Percentiles rank a stretch among this genome's conserved stretches.
Conservation (phyloP, 495 filamentous ascomycete species). For the Letharia lupina region DNA sequence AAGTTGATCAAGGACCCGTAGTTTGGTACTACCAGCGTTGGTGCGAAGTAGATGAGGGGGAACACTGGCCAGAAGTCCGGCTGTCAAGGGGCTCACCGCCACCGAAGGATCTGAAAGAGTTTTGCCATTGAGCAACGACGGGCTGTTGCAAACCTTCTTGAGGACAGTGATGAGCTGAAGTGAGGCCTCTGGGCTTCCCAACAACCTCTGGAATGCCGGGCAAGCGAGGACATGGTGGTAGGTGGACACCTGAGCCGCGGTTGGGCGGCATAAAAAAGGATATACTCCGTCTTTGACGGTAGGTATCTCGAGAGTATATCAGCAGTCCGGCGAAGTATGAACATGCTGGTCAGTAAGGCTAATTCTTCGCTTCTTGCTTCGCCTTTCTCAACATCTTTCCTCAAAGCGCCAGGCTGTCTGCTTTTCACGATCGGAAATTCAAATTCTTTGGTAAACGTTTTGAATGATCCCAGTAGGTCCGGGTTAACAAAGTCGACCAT, state of each 20-base stretch:
- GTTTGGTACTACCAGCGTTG: constrained; percentile 56
- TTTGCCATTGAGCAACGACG: constrained; percentile 51
- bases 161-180: constrained; percentile 70
- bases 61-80: constrained; percentile 49
- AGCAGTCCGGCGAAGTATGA: constrained; percentile 70
- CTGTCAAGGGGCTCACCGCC: constrained; percentile 35
- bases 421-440: constrained; percentile 65
- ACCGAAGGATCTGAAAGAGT: constrained; percentile 27
- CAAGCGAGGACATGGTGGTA: constrained; percentile 64
- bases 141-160: constrained; percentile 79
- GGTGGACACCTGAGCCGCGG: constrained; percentile 55
- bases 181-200: constrained; percentile 60
- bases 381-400: constrained; percentile 65
- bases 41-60: constrained; percentile 51
- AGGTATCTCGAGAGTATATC: constrained; percentile 66
- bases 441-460: constrained; percentile 63
- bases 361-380: constrained; percentile 61
- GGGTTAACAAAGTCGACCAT: constrained; percentile 79
- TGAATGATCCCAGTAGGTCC: constrained; percentile 57
- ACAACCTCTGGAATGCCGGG: constrained; percentile 55
- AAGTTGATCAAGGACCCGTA: constrained; percentile 63
- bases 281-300: constrained; percentile 70
- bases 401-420: constrained; percentile 59
- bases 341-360: constrained; percentile 55
- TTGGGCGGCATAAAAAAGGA: constrained; percentile 72